Evolutionary conservation across 2,329 filamentous ascomycete species (phyloP), one percentile per base, ranked within the genome.

Genomic region (Akanthomyces lecanii): DNA sequence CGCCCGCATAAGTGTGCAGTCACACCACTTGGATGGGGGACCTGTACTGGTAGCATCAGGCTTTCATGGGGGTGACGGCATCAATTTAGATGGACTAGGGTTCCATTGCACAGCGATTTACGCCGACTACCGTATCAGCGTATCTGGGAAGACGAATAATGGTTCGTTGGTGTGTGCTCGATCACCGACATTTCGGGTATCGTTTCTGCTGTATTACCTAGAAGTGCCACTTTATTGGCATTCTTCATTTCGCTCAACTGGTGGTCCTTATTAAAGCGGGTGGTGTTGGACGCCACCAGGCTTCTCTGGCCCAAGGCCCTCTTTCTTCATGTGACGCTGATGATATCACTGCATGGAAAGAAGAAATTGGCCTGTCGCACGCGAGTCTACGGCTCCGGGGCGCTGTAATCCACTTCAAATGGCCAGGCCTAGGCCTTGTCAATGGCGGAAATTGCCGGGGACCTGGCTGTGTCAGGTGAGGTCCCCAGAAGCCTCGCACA

Each of bases 401-500:
- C 5, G 7, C 8, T 40, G 30, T 30, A 59, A 51, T 42, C 56
- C 56, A 44, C 56, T 38, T 36, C 11, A 4, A 28, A 52, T 45
- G 16, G 38, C 38, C 47, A 33, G 38, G 58, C 38, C 58, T 18
- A 60, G 47, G 57, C 48, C 38, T 21, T 44, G 38, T 18, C 23
- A 52, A 25, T 12, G 28, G 48, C 58, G 48, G 58, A 33, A 28
- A 52, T 61, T 61, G 48, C 58, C 58, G 58, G 36, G 38, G 11
- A 11, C 44, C 56, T 28, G 28, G 36, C 28, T 59, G 56, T 53
- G 33, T 57, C 54, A 57, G 54, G 54, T 57, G 40, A 36, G 33
- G 7, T 7, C 5, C 33, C 33, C 28, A 21, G 23, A 38, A 38
- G 50, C 50, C 50, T 36, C 30, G 28, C 5, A n/a, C 50, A 53